Base-by-base conservation (phyloP, 2,329 filamentous ascomycete species). In the Penicillium brasilianum region DNA sequence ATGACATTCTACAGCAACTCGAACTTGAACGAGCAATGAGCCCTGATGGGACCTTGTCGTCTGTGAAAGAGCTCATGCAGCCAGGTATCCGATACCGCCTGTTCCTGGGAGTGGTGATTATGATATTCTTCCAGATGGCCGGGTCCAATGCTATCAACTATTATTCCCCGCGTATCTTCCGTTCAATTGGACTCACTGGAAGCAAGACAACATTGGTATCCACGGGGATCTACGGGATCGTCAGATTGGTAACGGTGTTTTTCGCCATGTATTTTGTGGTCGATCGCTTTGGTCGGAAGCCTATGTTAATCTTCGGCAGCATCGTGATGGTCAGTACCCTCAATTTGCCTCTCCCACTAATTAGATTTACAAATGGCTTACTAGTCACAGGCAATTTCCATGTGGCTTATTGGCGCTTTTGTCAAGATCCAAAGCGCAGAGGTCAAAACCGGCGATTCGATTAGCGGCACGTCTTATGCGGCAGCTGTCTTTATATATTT, bases 401-500 rank as follows among this genome's bases (percentile, higher is more conserved):
- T 90, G 85, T 87, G 85, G 77, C 85, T 89, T 69, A 85, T 90
- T 60, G 89, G 88, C 16, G 83, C 88, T 60, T 90, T 52, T 36
- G 56, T 48, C 39, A 59, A 51, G 52, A 36, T 58, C 88, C 72
- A 84, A 88, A 52, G 59, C 11, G 32, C 58, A 20, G 44, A 28
- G 0, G 87, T 87, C 0, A 69, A 85, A 5, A 67, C 71, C 1
- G 84, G 82, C 10, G 68, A 77, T 1, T 65, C 79, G 2, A 85
- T 90, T 8, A 84, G 87, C 0, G 77, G 84, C 0, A 87, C 88
- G 2, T 88, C 88, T 32, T 90, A 90, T 66, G 82, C 89, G 18
- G 88, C 88, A 1, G 83, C 90, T 2, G 83, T 88, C 13, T 88
- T 85, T 71, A 88, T 91, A 53, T 91, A 87, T 76, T 78, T 90